Percentiles rank a stretch among this genome's conserved stretches.
These are phyloP conservation scores for Alternaria angustiovoidea DNA, from an alignment of 2,329 filamentous ascomycete species.

Conservation along the genomic window DNA sequence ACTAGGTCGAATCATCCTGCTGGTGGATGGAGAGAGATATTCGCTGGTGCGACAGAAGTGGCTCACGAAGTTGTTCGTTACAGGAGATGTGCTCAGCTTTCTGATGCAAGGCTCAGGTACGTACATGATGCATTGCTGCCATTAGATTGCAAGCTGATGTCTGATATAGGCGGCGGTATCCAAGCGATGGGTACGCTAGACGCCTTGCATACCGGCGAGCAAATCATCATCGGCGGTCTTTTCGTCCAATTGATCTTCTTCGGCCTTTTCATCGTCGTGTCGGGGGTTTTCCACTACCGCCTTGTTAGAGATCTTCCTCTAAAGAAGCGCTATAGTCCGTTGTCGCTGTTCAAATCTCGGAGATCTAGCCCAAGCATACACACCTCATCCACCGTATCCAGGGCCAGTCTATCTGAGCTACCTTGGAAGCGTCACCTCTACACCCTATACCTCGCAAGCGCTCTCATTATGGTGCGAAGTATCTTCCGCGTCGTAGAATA, in stretches of 20 bases:
- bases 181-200: slow-evolving; percentile 18
- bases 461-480: slow-evolving; percentile 59
- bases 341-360: background rate
- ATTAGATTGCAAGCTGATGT: slow-evolving; percentile 3
- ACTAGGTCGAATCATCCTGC: slow-evolving; percentile 56
- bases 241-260: slow-evolving; percentile 60
- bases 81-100: slow-evolving; percentile 57
- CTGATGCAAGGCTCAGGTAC: slow-evolving; percentile 48
- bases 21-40: slow-evolving; percentile 49
- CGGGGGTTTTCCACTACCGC: slow-evolving; percentile 29
- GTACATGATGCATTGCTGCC: slow-evolving; percentile 38
- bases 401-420: slow-evolving; percentile 2
- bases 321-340: slow-evolving; percentile 2
- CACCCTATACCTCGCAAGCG: slow-evolving; percentile 55
- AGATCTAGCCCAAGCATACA: background rate
- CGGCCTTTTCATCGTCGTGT: slow-evolving; percentile 54
- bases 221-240: slow-evolving; percentile 42
- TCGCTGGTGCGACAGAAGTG: slow-evolving; percentile 51
- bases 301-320: slow-evolving; percentile 19
- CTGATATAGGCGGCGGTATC: slow-evolving; percentile 25
- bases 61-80: slow-evolving; percentile 57
- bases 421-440: slow-evolving; percentile 50
- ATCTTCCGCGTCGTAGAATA: slow-evolving; percentile 61
- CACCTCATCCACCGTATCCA: background rate
- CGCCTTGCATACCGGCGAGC: slow-evolving; percentile 22